Conservation (phyloP, 1,139 yeast species). For the Kodamaea fungicola region DNA sequence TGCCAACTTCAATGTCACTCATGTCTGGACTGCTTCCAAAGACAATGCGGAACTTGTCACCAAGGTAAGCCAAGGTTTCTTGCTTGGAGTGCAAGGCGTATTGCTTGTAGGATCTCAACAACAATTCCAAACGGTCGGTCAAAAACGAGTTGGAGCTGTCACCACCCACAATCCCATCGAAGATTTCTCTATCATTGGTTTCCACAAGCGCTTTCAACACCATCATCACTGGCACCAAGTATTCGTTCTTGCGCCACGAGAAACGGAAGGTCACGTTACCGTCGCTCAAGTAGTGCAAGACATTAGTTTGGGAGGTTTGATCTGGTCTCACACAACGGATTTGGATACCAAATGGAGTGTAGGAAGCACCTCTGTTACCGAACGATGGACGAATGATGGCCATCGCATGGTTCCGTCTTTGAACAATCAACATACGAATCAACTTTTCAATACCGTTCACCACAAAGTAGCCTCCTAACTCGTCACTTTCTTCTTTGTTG, state of each 20-base stretch:
- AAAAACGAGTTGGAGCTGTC: conserved; percentile 86
- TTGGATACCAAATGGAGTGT: conserved; percentile 89
- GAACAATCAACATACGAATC: conserved; percentile 95
- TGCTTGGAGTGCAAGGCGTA: conserved; percentile 76
- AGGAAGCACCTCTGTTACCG: conserved; percentile 88
- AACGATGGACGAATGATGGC: conserved; percentile 95
- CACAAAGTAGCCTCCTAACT: conserved; percentile 92
- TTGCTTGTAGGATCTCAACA: conserved; percentile 80
- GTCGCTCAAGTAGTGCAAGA: conserved; percentile 88
- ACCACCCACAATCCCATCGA: conserved; percentile 92
- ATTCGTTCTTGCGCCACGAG: conserved; percentile 96
- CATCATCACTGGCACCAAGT: conserved; percentile 90
- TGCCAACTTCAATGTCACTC: conserved; percentile 88
- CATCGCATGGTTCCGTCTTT: conserved; percentile 97
- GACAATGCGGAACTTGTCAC: conserved; percentile 93
- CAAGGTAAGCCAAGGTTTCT: conserved; percentile 88
- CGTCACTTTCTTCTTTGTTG: conserved; percentile 88
- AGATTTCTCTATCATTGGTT: conserved; percentile 90
- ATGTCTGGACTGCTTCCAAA: conserved; percentile 86
- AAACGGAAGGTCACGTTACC: conserved; percentile 96
- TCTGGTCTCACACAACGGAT: conserved; percentile 94
- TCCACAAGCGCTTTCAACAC: conserved; percentile 85
- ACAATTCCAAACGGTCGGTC: conserved; percentile 95
- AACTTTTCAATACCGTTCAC: conserved; percentile 96
- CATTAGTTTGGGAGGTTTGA: conserved; percentile 96